Evolutionary conservation across 495 filamentous ascomycete species (phyloP).

Genomic region (Echria macrotheca): DNA sequence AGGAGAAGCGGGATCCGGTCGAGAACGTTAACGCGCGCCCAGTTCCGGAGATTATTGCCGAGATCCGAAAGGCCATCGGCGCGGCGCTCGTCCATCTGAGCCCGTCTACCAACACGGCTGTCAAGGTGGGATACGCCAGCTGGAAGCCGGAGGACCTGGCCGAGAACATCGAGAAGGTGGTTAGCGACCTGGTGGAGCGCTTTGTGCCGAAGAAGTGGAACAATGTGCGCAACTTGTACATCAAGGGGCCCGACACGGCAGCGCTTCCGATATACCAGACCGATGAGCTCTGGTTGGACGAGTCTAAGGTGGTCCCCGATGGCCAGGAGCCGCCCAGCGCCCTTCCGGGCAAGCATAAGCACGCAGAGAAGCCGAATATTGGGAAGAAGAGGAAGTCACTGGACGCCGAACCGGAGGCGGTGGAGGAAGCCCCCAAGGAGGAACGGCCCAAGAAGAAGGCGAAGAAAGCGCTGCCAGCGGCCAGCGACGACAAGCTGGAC

Average conservation of each 20-base stretch:
- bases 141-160: constrained; percentile 69
- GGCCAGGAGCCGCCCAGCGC: constrained; percentile 46
- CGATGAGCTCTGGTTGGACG: constrained; percentile 81
- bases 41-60: constrained; percentile 55
- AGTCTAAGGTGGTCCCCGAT: constrained; percentile 66
- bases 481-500: constrained; percentile 25
- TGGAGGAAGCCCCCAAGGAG: constrained; percentile 36
- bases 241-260: constrained; percentile 81
- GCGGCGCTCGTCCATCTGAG: constrained; percentile 55
- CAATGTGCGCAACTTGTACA: constrained; percentile 73
- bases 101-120: constrained; percentile 30
- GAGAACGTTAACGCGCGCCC: constrained; percentile 36
- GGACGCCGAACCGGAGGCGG: constrained; percentile 35
- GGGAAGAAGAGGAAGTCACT: constrained; percentile 62
- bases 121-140: constrained; percentile 66
- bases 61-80: constrained; percentile 65
- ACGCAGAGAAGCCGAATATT: constrained; percentile 50
- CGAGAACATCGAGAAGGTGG: constrained; percentile 72
- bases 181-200: constrained; percentile 62
- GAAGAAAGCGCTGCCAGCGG: constrained; percentile 35
- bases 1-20: constrained; percentile 29
- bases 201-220: constrained; percentile 79
- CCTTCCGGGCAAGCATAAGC: constrained; percentile 31
- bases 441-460: constrained; percentile 49
- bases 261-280: constrained; percentile 90